Conservation (phyloP, 2,329 filamentous ascomycete genomes). For the Ophiocordyceps sinensis region DNA sequence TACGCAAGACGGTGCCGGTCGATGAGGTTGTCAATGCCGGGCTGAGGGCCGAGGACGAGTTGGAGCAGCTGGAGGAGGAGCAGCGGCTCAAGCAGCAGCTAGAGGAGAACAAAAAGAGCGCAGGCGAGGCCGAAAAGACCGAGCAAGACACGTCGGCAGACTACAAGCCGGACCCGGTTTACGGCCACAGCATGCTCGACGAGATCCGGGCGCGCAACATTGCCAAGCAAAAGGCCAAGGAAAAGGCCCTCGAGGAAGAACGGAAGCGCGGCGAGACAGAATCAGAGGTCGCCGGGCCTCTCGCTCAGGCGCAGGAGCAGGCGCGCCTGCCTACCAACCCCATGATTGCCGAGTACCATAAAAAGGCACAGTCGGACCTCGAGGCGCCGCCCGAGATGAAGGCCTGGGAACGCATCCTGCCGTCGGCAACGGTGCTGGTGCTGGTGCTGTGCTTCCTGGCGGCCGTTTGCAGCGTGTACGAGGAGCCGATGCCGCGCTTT, state of each 20-base stretch:
- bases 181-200: constrained; percentile 43
- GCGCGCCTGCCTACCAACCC: constrained; percentile 24
- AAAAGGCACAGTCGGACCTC: constrained; percentile 33
- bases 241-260: constrained; percentile 27
- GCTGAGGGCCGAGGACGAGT: constrained; percentile 47
- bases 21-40: constrained; percentile 48
- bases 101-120: constrained; percentile 8
- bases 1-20: constrained; percentile 38
- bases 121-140: constrained; percentile 6
- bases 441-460: constrained; percentile 28
- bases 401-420: constrained; percentile 37
- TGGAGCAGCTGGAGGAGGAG: constrained; percentile 34
- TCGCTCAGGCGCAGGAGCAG: constrained; percentile 23
- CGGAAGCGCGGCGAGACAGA: constrained; percentile 25
- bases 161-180: constrained; percentile 31
- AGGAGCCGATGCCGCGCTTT: constrained; percentile 33
- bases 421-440: constrained; percentile 33
- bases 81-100: constrained; percentile 8
- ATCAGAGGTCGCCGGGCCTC: constrained; percentile 20
- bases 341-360: constrained; percentile 22
- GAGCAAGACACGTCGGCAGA: neutral
- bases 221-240: constrained; percentile 32
- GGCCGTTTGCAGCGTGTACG: constrained; percentile 33
- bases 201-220: constrained; percentile 38
- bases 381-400: constrained; percentile 35